Conservation (phyloP, 1,284 basidiomycete species). For the Austropuccinia psidii region DNA sequence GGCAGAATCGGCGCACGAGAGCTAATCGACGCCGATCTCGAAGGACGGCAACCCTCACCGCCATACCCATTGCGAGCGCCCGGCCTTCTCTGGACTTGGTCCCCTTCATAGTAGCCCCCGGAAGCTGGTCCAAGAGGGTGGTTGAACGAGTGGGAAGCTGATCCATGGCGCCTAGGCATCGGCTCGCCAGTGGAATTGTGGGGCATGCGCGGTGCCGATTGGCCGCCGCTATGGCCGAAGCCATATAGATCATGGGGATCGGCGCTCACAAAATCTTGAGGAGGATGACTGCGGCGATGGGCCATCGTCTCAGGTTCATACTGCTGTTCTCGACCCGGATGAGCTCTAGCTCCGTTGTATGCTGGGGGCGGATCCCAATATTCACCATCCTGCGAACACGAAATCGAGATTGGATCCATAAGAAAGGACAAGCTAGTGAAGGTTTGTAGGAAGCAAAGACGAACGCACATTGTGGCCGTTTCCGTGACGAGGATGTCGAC, state of each 20-base stretch:
- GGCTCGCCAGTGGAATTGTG: not conserved
- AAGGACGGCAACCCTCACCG: not conserved
- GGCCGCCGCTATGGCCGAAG: not conserved
- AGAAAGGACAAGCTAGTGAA: not conserved
- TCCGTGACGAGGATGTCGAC: not conserved
- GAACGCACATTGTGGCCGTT: conserved; percentile 2
- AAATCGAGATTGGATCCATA: not conserved
- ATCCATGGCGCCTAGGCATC: not conserved
- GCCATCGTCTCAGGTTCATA: not conserved
- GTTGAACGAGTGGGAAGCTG: not conserved
- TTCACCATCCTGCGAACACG: conserved; percentile 1
- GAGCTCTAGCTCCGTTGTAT: conserved; percentile 11
- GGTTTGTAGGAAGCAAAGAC: not conserved
- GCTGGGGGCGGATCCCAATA: conserved; percentile 32
- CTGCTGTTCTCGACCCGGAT: not conserved
- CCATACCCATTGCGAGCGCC: not conserved
- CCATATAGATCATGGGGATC: not conserved
- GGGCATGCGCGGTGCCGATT: not conserved
- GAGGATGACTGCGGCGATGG: not conserved
- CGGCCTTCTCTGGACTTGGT: not conserved
- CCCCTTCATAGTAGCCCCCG: not conserved
- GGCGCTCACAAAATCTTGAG: too few relatives aligned
- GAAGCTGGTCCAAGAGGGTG: not conserved
- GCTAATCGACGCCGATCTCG: not conserved
- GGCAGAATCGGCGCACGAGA: not conserved